Evolutionary conservation across 176 grass and related monocot genomes (phyloP).

Genomic region (Oropetium thomaeum): DNA sequence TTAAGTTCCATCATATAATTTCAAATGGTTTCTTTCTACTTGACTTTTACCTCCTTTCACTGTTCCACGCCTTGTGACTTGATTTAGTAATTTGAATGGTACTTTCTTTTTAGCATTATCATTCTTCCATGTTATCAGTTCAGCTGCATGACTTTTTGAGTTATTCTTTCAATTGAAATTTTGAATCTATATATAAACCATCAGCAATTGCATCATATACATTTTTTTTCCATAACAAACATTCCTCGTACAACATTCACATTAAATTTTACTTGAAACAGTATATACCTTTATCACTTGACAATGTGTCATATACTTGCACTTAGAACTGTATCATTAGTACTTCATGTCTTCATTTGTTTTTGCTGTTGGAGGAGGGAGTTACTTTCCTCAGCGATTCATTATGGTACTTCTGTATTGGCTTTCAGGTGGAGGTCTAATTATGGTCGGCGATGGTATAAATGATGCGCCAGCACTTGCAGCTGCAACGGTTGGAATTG

Average conservation of each 20-base stretch:
- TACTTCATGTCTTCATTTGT: not conserved
- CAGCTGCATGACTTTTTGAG: not conserved
- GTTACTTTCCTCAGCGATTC: not conserved
- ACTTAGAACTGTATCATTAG: constrained; percentile 10
- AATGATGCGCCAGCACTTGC: constrained; percentile 97
- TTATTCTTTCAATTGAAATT: not conserved
- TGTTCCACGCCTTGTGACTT: not conserved
- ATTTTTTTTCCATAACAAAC: constrained; percentile 8
- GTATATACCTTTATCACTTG: not conserved
- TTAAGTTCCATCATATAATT: not conserved
- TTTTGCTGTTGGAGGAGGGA: not conserved
- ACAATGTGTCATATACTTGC: not conserved
- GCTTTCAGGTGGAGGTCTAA: constrained; percentile 75
- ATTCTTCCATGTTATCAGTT: not conserved
- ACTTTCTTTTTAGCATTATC: not conserved
- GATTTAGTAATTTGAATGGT: not conserved
- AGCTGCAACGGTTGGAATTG: constrained; percentile 89
- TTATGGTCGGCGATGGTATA: constrained; percentile 99
- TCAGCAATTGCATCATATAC: not conserved
- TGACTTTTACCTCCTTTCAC: not conserved
- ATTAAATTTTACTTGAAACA: not conserved
- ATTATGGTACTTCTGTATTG: constrained; percentile 15
- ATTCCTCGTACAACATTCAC: not conserved
- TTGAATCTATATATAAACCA: not conserved
- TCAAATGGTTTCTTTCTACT: not conserved